Base-by-base conservation (phyloP, 2,329 filamentous ascomycete genomes). In the Pseudogymnoascus verrucosus region DNA sequence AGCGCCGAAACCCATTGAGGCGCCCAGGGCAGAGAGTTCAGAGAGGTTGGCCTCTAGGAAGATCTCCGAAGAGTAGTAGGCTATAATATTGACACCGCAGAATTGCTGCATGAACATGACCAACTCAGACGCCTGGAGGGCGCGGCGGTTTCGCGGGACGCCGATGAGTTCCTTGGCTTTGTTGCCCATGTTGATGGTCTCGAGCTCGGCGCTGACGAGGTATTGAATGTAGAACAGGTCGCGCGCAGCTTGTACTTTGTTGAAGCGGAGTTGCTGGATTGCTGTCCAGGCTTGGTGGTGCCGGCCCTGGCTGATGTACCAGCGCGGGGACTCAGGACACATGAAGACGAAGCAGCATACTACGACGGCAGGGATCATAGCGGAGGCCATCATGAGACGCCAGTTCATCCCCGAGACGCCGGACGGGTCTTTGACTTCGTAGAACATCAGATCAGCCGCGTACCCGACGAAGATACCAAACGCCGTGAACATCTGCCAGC, bases 41-140 rank as follows among this genome's bases (percentile, higher is more conserved):
- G 73, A 74, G 63, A 86, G 82, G 1, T 81, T 78, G 2, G 82
- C 82, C 0, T 84, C 74, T 2, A 79, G 69, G 72, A 89, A 89
- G 63, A 89, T 85, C 68, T 84, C 78, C 0, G 83, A 82, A 1
- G 80, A 84, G 70, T 87, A 88, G 70, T 85, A 86, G 23, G 82
- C 81, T 26, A 85, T 82, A 5, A 83, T 78, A 59, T 84, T 84
- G 51, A 82, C 77, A 59, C 77, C 77, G 65, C 80, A 82, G 68
- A 79, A 77, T 72, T 88, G 85, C 69, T 89, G 85, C 80, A 86
- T 82, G 66, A 87, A 87, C 85, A 88, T 88, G 65, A 87, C 83
- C 44, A 87, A 80, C 69, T 85, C 78, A 0, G 82, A 84, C 1
- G 84, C 85, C 14, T 85, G 68, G 75, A 84, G 79, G 2, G 83